These are phyloP conservation scores for Coleophoma cylindrospora DNA, from an alignment of 2,329 filamentous ascomycete species.

Conservation along the genomic window DNA sequence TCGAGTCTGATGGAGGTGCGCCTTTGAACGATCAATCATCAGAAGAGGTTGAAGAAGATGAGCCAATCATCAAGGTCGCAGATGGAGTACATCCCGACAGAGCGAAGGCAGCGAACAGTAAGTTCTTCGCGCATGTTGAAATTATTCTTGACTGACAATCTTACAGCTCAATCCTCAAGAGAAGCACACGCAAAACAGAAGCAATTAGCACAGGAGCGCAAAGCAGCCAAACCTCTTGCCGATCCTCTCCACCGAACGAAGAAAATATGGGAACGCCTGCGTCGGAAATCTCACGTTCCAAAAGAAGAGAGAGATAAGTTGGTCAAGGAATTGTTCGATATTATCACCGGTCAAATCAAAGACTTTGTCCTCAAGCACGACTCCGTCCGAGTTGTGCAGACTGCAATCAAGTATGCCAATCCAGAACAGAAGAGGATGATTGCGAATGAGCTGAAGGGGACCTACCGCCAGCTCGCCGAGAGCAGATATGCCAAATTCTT, in stretches of 20 bases:
- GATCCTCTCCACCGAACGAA: conserved; percentile 86
- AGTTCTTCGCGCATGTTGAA: conserved; percentile 21
- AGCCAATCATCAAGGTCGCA: conserved; percentile 26
- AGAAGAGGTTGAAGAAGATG: conserved; percentile 25
- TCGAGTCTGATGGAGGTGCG: conserved; percentile 27
- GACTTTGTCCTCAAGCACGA: conserved; percentile 99
- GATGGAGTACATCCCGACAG: conserved; percentile 29
- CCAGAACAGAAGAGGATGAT: conserved; percentile 81
- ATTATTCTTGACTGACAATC: conserved; percentile 27
- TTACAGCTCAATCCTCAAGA: conserved; percentile 59
- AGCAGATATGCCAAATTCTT: conserved; percentile 97
- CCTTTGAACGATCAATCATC: conserved; percentile 7
- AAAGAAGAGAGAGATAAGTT: conserved; percentile 83
- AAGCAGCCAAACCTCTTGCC: conserved; percentile 86
- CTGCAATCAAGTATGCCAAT: conserved; percentile 92
- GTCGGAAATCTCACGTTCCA: conserved; percentile 88
- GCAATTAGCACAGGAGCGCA: conserved; percentile 79
- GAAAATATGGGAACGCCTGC: conserved; percentile 93
- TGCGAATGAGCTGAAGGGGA: conserved; percentile 77
- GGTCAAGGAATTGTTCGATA: conserved; percentile 82
- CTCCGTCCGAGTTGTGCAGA: conserved; percentile 93
- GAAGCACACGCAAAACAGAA: conserved; percentile 95
- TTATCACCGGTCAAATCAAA: conserved; percentile 85
- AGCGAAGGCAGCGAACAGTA: conserved; percentile 24
- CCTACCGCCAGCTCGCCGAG: conserved; percentile 80